phyloP scores from a whole-genome alignment of 176 grass and related monocot species.

The Oryza coarctata region DNA sequence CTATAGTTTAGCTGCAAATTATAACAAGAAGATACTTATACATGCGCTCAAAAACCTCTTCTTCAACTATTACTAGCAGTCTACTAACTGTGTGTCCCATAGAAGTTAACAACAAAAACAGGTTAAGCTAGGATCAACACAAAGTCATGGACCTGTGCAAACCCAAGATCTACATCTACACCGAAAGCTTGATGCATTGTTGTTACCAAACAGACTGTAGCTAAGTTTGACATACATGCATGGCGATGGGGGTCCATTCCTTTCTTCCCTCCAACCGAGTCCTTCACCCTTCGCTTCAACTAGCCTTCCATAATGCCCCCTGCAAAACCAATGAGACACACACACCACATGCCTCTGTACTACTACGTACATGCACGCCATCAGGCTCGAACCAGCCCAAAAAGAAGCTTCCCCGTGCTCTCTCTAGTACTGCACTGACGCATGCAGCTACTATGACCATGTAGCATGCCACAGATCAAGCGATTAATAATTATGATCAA shows the following conservation, averaged over 20 bases:
- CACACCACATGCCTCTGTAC: slow-evolving; percentile 34
- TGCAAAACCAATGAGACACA: slow-evolving; percentile 26
- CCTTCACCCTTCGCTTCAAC: not conserved
- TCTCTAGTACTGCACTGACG: slow-evolving; percentile 14
- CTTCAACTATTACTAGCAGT: not conserved
- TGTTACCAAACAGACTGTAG: slow-evolving; percentile 31
- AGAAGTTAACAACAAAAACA: not conserved
- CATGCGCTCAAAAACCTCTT: not conserved
- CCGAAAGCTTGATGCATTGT: slow-evolving; percentile 26
- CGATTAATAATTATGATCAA: not conserved
- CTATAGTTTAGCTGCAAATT: not conserved
- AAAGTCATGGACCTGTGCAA: slow-evolving; percentile 38
- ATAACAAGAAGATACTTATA: slow-evolving; percentile 26
- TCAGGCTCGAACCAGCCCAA: slow-evolving; percentile 39
- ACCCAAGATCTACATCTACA: slow-evolving; percentile 19
- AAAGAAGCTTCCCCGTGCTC: slow-evolving; percentile 44
- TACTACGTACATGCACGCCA: slow-evolving; percentile 10
- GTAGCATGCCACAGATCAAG: slow-evolving; percentile 22
- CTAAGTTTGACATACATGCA: slow-evolving; percentile 9
- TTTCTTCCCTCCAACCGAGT: not conserved
- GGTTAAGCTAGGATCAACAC: slow-evolving; percentile 22
- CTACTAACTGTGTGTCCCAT: not conserved
- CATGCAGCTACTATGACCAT: slow-evolving; percentile 8
- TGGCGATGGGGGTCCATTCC: not conserved
- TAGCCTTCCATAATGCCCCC: slow-evolving; percentile 21